Evolutionary conservation across 495 filamentous ascomycete genomes (phyloP), one percentile per base, ranked within the genome.

Genomic region (Trichoderma asperelloides): DNA sequence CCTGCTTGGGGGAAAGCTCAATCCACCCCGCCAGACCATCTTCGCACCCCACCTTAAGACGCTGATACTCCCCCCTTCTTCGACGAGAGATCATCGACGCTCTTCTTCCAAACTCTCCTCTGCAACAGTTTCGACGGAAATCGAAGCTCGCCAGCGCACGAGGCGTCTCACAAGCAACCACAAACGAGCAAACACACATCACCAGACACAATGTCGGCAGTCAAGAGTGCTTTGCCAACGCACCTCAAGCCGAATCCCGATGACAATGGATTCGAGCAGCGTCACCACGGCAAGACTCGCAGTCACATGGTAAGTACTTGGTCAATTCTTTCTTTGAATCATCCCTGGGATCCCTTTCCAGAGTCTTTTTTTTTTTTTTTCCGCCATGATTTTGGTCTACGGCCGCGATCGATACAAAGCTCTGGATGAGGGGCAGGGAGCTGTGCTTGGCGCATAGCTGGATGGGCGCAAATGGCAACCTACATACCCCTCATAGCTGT

Each of bases 211-310:
- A 95, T 94, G 91, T 86, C 89, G 66, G 78, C 86, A 67, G 82
- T 88, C 71, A 86, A 82, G 78, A 86, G 81, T 71, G 89, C 89
- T 11, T 77, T 97, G 62, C 93, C 93, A 66, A 77, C 89, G 21
- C 93, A 96, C 81, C 85, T 97, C 68, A 91, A 89, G 82, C 75
- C 74, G 64, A 74, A 78, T 67, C 80, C 72, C n/a, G 65, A 71
- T 16, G 73, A 72, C 68, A 70, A 79, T 70, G 83, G 84, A 69
- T 81, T 83, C 62, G 74, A 79, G 74, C 81, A 85, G 71, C 91
- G 91, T 79, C 93, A 96, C 75, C 93, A 97, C 78, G 93, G 92
- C 72, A 97, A 97, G 86, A 89, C 92, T 65, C 91, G 93, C 75
- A 96, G 92, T 43, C 93, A 96, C 78, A 91, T 97, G 90, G 93